Evolutionary conservation across 1,139 yeast species (phyloP).

Genomic region (Insectozyma bohioensis): DNA sequence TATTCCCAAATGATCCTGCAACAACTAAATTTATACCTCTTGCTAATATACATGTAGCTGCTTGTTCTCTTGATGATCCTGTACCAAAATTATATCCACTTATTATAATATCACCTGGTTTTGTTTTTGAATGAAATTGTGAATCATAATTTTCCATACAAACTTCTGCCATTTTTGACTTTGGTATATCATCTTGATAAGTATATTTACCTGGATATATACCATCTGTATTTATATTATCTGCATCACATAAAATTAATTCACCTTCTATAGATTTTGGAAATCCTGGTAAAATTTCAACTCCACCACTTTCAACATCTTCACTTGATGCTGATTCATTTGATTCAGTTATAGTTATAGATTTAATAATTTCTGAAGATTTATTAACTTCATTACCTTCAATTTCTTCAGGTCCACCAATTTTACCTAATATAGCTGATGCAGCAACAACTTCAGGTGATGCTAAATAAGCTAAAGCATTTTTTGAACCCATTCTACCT

Average conservation of each 20-base stretch:
- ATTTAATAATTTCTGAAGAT: slow-evolving; percentile 47
- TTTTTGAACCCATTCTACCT: slow-evolving; percentile 98
- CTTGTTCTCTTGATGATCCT: slow-evolving; percentile 99
- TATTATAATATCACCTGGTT: slow-evolving; percentile 84
- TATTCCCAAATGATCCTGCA: slow-evolving; percentile 97
- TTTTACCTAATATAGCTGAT: slow-evolving; percentile 88
- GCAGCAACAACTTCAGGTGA: slow-evolving; percentile 99
- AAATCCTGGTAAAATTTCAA: slow-evolving; percentile 83
- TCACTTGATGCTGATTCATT: slow-evolving; percentile 27
- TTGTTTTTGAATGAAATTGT: slow-evolving; percentile 77
- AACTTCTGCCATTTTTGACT: slow-evolving; percentile 95
- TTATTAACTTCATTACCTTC: slow-evolving; percentile 54
- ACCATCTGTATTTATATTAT: slow-evolving; percentile 97
- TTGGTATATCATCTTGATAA: slow-evolving; percentile 93
- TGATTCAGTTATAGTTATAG: slow-evolving; percentile 38
- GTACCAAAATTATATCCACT: slow-evolving; percentile 97
- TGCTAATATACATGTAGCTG: slow-evolving; percentile 95
- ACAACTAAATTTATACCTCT: slow-evolving; percentile 90
- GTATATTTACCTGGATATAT: slow-evolving; percentile 99
- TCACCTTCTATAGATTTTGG: slow-evolving; percentile 89
- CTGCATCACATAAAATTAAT: slow-evolving; percentile 92
- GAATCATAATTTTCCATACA: slow-evolving; percentile 98
- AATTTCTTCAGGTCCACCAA: slow-evolving; percentile 89
- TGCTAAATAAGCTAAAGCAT: slow-evolving; percentile 92
- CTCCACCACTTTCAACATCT: slow-evolving; percentile 39